Conservation (phyloP, 331 rosid species). For the Acacia concinna region DNA sequence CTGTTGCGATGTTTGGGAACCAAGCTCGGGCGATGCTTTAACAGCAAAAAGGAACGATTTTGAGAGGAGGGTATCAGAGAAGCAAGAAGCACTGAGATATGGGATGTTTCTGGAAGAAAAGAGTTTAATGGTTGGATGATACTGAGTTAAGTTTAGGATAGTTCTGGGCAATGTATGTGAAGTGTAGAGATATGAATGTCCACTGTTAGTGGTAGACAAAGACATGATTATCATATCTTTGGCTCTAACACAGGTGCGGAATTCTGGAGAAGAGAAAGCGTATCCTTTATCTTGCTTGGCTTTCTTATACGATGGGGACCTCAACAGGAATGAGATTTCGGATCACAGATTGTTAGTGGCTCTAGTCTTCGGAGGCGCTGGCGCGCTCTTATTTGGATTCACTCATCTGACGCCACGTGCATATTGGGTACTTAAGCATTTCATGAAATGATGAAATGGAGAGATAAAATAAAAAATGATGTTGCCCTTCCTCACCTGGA, state of each 20-base stretch:
- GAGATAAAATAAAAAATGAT: no score
- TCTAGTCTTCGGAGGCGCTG: slow-evolving; percentile 25
- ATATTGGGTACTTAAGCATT: background rate
- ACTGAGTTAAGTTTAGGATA: slow-evolving; percentile 34
- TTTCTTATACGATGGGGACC: background rate
- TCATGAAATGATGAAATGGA: background rate
- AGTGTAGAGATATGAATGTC: slow-evolving; percentile 53
- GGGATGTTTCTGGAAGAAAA: slow-evolving; percentile 44
- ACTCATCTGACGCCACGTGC: slow-evolving; percentile 53
- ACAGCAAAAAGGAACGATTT: slow-evolving; percentile 43
- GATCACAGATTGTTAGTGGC: slow-evolving; percentile 52
- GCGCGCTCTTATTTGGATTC: slow-evolving; percentile 32
- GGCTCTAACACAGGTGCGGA: background rate
- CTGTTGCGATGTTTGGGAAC: slow-evolving; percentile 48
- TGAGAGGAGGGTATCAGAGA: slow-evolving; percentile 38
- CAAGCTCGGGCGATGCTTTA: slow-evolving; percentile 66
- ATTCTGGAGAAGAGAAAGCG: slow-evolving; percentile 1
- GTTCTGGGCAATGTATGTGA: slow-evolving; percentile 57
- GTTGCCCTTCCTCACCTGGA: no score
- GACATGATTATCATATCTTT: slow-evolving; percentile 49
- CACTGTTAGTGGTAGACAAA: slow-evolving; percentile 60
- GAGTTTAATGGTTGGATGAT: slow-evolving; percentile 29
- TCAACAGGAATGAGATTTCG: slow-evolving; percentile 37
- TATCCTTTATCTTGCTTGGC: background rate
- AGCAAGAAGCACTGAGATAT: slow-evolving; percentile 33